These are phyloP conservation scores for Zoysia japonica DNA, from an alignment of 176 grass and related monocot genomes.

Conservation along the genomic window DNA sequence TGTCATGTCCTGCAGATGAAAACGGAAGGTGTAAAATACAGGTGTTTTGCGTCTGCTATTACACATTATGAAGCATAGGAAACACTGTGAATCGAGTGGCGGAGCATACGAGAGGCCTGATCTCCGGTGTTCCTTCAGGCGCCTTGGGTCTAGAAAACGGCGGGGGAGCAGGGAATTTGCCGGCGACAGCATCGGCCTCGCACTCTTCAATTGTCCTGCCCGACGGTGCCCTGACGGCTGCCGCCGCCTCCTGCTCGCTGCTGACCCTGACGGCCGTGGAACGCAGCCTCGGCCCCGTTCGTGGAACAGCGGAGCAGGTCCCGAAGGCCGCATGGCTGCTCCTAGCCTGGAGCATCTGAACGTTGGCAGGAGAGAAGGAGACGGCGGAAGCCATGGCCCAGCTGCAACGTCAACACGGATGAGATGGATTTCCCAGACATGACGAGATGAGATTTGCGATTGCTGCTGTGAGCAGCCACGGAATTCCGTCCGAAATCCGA, in stretches of 20 bases:
- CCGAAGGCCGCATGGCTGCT: conserved; percentile 41
- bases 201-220: conserved; percentile 89
- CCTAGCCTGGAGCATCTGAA: conserved; percentile 49
- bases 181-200: conserved; percentile 85
- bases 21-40: neutral
- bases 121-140: conserved; percentile 76
- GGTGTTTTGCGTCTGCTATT: too few relatives aligned
- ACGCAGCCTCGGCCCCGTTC: conserved; percentile 26
- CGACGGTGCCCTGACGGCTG: conserved; percentile 57
- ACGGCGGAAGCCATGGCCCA: conserved; percentile 65
- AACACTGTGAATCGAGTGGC: conserved; percentile 21
- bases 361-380: conserved; percentile 62
- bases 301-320: conserved; percentile 33
- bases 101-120: conserved; percentile 70
- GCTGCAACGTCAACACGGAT: conserved; percentile 16
- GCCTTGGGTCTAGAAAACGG: conserved; percentile 49
- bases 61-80: neutral
- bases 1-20: conserved; percentile 49
- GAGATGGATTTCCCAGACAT: conserved; percentile 17
- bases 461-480: too few relatives aligned
- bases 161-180: conserved; percentile 63
- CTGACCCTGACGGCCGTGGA: conserved; percentile 56
- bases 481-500: neutral
- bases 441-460: neutral
- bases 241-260: conserved; percentile 55